phyloP scores from a whole-genome alignment of 2,329 filamentous ascomycete genomes.

The Neonectria faginata region DNA sequence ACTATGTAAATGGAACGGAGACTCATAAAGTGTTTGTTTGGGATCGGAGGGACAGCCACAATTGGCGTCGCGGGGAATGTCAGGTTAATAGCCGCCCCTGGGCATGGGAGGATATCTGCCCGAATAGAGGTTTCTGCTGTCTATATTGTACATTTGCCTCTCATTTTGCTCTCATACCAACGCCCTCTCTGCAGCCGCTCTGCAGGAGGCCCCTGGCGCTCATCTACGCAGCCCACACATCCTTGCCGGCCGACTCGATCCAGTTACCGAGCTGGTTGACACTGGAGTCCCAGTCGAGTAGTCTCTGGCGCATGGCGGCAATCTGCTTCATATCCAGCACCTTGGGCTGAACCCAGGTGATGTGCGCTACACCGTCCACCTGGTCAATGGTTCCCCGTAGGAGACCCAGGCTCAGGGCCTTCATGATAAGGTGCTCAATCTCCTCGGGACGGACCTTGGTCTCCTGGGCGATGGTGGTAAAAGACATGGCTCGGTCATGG shows the following conservation, averaged over 20 bases:
- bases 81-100: conserved; percentile 41
- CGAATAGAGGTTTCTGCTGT: conserved; percentile 43
- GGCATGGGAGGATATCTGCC: conserved; percentile 37
- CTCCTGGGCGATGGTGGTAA: conserved; percentile 87
- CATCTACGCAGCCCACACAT: conserved; percentile 88
- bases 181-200: conserved; percentile 13
- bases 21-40: neutral
- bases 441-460: conserved; percentile 92
- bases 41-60: neutral
- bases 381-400: conserved; percentile 95
- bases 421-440: conserved; percentile 99
- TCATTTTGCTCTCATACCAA: conserved; percentile 34
- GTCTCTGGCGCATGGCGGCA: conserved; percentile 85
- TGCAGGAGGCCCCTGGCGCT: conserved; percentile 11
- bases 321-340: conserved; percentile 97
- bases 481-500: conserved; percentile 95
- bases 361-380: conserved; percentile 91
- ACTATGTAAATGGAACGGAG: neutral
- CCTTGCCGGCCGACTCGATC: conserved; percentile 93
- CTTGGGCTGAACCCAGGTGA: conserved; percentile 99
- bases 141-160: conserved; percentile 45
- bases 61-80: conserved; percentile 26
- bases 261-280: conserved; percentile 97
- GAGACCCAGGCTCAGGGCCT: conserved; percentile 93
- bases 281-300: conserved; percentile 95